Base-by-base conservation (phyloP, 2,329 filamentous ascomycete genomes). In the Phaeosphaeriaceae sp. region DNA sequence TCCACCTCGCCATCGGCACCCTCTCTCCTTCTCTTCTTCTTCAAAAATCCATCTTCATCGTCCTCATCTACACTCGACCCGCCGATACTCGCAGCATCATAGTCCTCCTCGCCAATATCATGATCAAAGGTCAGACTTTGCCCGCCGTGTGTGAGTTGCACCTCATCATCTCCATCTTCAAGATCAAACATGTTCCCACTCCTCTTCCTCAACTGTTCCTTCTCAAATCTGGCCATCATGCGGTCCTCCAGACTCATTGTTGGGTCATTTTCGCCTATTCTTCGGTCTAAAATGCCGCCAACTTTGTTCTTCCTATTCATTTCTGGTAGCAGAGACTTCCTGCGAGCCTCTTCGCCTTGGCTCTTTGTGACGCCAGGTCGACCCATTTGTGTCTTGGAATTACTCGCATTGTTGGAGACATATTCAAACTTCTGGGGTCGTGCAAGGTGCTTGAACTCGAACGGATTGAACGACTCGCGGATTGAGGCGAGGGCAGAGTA, bases 401-500 rank as follows among this genome's bases (percentile, higher is more conserved):
- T 60, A 37, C 80, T 78, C 11, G 77, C 74, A 5, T 83, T 80
- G 49, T 83, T 83, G 44, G 82, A 92, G 0, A 89, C 92, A 36
- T 92, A 87, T 35, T 93, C 87, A 58, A 96, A 96, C 67, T 97
- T 97, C 48, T 86, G 86, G 0, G 87, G 89, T 51, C 88, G 83
- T 1, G 87, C 81, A 33, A 88, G 86, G 50, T 89, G 85, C 75
- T 95, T 95, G 71, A 96, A 84, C 70, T 99, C 94, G 75, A 99
- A 99, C 0, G 94, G 94, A 72, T 99, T 99, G 83, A 97, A 97
- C 61, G 92, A 88, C 67, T 97, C 92, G 68, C 94, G 88, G 71
- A 99, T 97, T 48, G 84, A 85, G 63, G 89, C 86, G 55, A 99
- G 81, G 13, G 92, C 90, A 47, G 86, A 87, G 67, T 88, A 84